Evolutionary conservation across 306 rosid species (phyloP), one percentile per base, ranked within the genome.

Genomic region (Elaeagnus macrophylla): DNA sequence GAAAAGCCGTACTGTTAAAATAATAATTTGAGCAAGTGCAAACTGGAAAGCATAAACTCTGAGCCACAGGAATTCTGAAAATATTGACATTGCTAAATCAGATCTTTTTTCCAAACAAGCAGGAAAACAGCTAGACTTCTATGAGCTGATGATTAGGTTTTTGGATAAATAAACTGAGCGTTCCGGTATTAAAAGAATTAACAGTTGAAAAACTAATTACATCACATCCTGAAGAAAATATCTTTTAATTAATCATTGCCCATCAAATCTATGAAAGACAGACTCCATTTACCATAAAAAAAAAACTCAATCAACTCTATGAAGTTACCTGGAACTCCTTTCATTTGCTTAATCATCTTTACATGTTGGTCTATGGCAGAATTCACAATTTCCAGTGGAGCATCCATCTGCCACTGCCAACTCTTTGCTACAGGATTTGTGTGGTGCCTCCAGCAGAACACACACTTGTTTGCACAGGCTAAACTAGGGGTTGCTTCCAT

Each of bases 391-490:
- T 74, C 79, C 63, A 84, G 20, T 14, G 99, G 96, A 73, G 82
- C 96, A 54, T 91, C 99, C 96, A 91, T 91, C 87, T 84, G 61
- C 99, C 99, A 91, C 74, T 80, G 87, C 99, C 99, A 87, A 77
- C 99, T 91, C 81, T 82, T 91, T 57, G 85, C 99, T 2, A 91
- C 96, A 15, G 99, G 99, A 77, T 91, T 91, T 53, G 99, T 84
- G 72, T 91, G 99, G 75, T 91, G 99, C 61, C 99, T 82, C 99
- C 99, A 91, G 75, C 99, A 91, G 80, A 91, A 91, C 65, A 91
- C 99, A 61, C 99, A 91, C 75, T 91, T 91, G 71, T 91, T 91
- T 55, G 99, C 96, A 38, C 99, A 91, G 10, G 99, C 99, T 81
- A 91, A 79, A 76, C 99, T 91, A 64, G 99, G 99, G 46, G 99